These are phyloP conservation scores for Fusarium sp. DNA, from an alignment of 2,329 filamentous ascomycete species.

Conservation along the genomic window DNA sequence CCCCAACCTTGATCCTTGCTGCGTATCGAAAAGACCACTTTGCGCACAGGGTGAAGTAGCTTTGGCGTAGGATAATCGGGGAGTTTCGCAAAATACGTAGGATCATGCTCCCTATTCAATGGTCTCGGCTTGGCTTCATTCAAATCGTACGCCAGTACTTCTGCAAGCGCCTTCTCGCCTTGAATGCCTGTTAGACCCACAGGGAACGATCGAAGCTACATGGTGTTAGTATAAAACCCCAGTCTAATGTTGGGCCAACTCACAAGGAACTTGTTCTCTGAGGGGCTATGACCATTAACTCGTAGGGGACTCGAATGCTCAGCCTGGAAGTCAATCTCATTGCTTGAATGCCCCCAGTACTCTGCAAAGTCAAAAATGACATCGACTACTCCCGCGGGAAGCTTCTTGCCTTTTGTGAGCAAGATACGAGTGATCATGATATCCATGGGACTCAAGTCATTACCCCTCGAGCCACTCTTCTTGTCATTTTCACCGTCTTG, in stretches of 20 bases:
- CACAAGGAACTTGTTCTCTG: constrained; percentile 56
- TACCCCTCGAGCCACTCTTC: constrained; percentile 16
- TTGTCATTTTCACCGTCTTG: constrained; percentile 12
- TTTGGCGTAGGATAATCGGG: constrained; percentile 58
- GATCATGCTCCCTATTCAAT: constrained; percentile 48
- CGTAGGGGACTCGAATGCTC: constrained; percentile 44
- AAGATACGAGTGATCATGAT: constrained; percentile 65
- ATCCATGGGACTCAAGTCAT: constrained; percentile 62
- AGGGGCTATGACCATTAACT: constrained; percentile 43
- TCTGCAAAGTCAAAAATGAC: constrained; percentile 71
- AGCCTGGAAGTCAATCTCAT: constrained; percentile 50
- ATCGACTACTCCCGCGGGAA: constrained; percentile 71
- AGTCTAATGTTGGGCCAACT: constrained; percentile 23
- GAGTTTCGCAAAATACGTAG: constrained; percentile 53
- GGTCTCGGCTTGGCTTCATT: constrained; percentile 51
- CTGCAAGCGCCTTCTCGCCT: constrained; percentile 46
- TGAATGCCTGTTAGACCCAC: constrained; percentile 55
- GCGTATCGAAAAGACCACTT: constrained; percentile 72
- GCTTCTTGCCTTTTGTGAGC: constrained; percentile 59
- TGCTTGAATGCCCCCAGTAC: constrained; percentile 71
- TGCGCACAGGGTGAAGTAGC: constrained; percentile 68
- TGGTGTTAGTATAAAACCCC: constrained; percentile 7
- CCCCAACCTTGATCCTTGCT: constrained; percentile 74
- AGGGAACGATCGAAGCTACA: constrained; percentile 58
- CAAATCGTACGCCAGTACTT: constrained; percentile 52